A percentile compares a stretch with the other conserved stretches of the same genome.
Evolutionary conservation across 164 flowering plant genomes (phyloP).

Genomic region (Saururus chinensis): DNA sequence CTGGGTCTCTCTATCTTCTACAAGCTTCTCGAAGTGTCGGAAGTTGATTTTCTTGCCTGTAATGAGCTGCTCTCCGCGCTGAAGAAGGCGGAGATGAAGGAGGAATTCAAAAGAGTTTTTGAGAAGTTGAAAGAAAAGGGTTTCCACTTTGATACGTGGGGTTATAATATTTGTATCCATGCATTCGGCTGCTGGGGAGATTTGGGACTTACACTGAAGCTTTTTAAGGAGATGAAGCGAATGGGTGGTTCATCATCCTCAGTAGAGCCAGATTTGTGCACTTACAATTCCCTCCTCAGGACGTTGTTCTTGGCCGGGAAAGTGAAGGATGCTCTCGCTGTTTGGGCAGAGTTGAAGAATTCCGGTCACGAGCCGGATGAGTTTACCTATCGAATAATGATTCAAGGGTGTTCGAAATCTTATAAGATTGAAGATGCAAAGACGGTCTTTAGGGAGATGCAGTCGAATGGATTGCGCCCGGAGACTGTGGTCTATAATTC

Average conservation of each 20-base stretch:
- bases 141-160: slow-evolving; percentile 47
- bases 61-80: slow-evolving; percentile 67
- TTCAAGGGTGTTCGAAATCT: slow-evolving; percentile 71
- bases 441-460: slow-evolving; percentile 69
- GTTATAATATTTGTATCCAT: slow-evolving; percentile 85
- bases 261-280: slow-evolving; percentile 63
- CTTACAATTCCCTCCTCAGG: slow-evolving; percentile 71
- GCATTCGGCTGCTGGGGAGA: slow-evolving; percentile 95
- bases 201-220: slow-evolving; percentile 35
- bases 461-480: slow-evolving; percentile 45
- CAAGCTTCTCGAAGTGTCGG: slow-evolving; percentile 37
- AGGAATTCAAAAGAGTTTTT: slow-evolving; percentile 46
- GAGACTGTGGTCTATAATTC: slow-evolving; percentile 67
- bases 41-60: slow-evolving; percentile 34
- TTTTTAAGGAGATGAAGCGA: slow-evolving; percentile 82
- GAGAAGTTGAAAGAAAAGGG: slow-evolving; percentile 34
- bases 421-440: slow-evolving; percentile 59
- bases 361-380: slow-evolving; percentile 82
- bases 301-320: slow-evolving; percentile 67
- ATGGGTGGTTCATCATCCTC: slow-evolving; percentile 9
- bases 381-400: slow-evolving; percentile 53
- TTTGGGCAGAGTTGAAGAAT: slow-evolving; percentile 72
- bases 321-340: slow-evolving; percentile 60
- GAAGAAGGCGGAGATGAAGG: slow-evolving; percentile 49
- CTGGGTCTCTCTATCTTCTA: slow-evolving; percentile 56